Base-by-base conservation (phyloP, 164 flowering plant species). In the Houttuynia cordata region DNA sequence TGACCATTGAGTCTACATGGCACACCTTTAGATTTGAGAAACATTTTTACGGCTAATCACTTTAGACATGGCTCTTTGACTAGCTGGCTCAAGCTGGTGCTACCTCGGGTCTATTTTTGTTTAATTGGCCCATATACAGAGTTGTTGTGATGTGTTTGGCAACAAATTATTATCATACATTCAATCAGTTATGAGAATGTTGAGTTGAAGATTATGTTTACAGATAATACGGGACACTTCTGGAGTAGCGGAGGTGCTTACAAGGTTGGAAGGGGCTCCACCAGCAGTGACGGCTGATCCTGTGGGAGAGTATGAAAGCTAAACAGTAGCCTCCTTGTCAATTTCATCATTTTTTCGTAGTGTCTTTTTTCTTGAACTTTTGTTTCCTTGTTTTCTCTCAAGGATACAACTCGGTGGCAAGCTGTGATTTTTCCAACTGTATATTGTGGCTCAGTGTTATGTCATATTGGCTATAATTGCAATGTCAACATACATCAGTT, bases 211-310 rank as follows among this genome's bases (percentile, higher is more conserved):
- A 42, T 42, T 47, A 51, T 53, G 66, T 17, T 57, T 64, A 60
- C 83, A 92, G 98, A 83, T 92, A 62, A 76, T 84, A 24, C 81
- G 98, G 67, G 88, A 81, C 65, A 68, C 83, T 50, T 58, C 74
- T 67, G 98, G 98, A 67, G 68, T 79, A 60, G 91, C 96, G 20
- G 96, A 88, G 73, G 95, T 88, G 53, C 85, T 88, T 37, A 85
- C 93, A 24, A 83, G 87, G 77, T 62, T 83, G 73, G 91, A 82
- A 25, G 58, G 60, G n/a, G 68, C 74, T 23, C 62, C 75, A 53
- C 53, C 76, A 59, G 60, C 79, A 34, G 1, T 70, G 18, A 74
- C 51, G 15, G 58, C 37, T 21, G 85, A 79, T 37, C 57, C 83
- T 41, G 51, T 69, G 23, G 24, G 67, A 20, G 97, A 88, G 67